These are phyloP conservation scores for Solanum rostratum DNA, from an alignment of 257 asterid genomes.

Conservation along the genomic window DNA sequence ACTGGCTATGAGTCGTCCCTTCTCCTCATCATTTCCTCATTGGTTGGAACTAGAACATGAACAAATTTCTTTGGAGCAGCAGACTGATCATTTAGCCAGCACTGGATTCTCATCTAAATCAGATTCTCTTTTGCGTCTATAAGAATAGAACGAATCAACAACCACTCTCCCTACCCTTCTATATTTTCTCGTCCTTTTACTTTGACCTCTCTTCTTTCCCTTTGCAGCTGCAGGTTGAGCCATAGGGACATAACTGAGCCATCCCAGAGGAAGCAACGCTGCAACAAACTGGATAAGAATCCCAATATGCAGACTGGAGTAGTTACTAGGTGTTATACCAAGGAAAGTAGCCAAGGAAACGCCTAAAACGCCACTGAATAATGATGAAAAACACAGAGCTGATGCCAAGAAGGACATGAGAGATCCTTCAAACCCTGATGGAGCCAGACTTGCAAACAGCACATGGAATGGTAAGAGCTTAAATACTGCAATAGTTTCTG, in stretches of 20 bases:
- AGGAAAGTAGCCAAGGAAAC: slow-evolving; percentile 57
- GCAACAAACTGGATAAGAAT: slow-evolving; percentile 56
- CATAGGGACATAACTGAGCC: slow-evolving; percentile 45
- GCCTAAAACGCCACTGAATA: slow-evolving; percentile 57
- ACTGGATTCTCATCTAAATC: slow-evolving; percentile 23
- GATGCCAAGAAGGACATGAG: slow-evolving; percentile 69
- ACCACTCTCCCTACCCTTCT: slow-evolving; percentile 53
- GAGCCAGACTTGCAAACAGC: slow-evolving; percentile 68
- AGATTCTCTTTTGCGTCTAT: slow-evolving; percentile 48
- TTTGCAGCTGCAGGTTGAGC: slow-evolving; percentile 26
- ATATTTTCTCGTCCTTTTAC: slow-evolving; percentile 33
- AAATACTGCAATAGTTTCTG: slow-evolving; percentile 71
- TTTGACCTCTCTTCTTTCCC: slow-evolving; percentile 25
- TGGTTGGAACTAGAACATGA: neutral
- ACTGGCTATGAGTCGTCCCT: neutral
- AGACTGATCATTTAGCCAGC: neutral
- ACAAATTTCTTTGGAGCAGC: neutral
- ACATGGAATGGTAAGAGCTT: slow-evolving; percentile 73
- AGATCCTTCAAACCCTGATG: slow-evolving; percentile 75
- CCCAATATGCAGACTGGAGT: slow-evolving; percentile 57
- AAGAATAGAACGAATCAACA: slow-evolving; percentile 33
- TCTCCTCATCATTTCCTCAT: neutral
- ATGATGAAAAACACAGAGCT: slow-evolving; percentile 57
- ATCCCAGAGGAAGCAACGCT: slow-evolving; percentile 51
- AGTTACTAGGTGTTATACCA: slow-evolving; percentile 51